These are phyloP conservation scores for Mallotus japonicus DNA, from an alignment of 441 rosid genomes.

Conservation along the genomic window DNA sequence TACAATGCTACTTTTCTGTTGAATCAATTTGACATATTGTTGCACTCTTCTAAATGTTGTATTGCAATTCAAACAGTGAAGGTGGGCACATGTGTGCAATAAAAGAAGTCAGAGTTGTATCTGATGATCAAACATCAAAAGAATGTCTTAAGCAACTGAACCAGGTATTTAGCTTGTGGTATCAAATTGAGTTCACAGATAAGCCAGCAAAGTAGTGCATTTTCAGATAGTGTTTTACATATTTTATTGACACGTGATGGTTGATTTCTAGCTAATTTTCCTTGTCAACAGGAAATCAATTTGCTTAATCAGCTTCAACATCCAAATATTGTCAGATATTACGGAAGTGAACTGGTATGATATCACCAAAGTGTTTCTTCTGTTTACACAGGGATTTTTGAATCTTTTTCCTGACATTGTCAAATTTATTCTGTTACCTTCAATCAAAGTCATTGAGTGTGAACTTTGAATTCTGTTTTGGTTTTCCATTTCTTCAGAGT, in stretches of 20 bases:
- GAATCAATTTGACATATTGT: background rate
- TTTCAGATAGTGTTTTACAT: slow-evolving; percentile 3
- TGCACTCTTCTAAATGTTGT: slow-evolving; percentile 21
- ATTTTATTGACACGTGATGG: background rate
- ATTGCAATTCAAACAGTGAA: slow-evolving; percentile 48
- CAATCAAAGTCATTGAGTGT: background rate
- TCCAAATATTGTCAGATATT: slow-evolving; percentile 80
- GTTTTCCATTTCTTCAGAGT: slow-evolving; percentile 45
- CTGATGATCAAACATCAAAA: slow-evolving; percentile 76
- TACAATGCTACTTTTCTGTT: background rate
- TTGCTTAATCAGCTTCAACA: slow-evolving; percentile 83
- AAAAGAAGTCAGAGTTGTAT: slow-evolving; percentile 84
- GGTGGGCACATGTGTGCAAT: slow-evolving; percentile 96
- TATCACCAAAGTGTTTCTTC: slow-evolving; percentile 1
- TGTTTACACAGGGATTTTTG: background rate
- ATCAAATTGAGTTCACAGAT: background rate
- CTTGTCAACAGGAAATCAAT: slow-evolving; percentile 72
- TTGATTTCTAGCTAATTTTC: slow-evolving; percentile 20
- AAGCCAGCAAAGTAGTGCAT: background rate
- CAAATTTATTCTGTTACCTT: background rate
- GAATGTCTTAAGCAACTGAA: slow-evolving; percentile 90
- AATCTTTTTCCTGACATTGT: slow-evolving; percentile 1
- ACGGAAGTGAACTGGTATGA: slow-evolving; percentile 93
- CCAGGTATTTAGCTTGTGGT: slow-evolving; percentile 51
- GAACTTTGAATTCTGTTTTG: slow-evolving; percentile 23